Percentiles rank a stretch among this genome's conserved stretches.
Evolutionary conservation across 768 basidiomycete species (phyloP).

Genomic region (Pisolithus albus): DNA sequence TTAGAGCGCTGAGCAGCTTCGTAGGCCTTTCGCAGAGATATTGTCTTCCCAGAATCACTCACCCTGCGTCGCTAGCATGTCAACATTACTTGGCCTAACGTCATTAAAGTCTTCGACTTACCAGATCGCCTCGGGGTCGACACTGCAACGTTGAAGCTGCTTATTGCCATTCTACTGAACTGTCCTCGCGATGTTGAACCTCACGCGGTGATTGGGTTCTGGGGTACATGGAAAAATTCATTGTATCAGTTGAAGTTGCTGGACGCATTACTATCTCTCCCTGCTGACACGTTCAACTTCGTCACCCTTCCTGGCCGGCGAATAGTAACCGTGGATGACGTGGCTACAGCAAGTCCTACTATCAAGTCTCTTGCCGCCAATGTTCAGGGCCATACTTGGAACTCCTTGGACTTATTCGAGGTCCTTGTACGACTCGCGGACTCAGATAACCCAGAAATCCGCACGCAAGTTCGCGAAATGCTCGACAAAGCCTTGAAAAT

Average conservation of each 20-base stretch:
- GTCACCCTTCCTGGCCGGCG: slow-evolving; percentile 77
- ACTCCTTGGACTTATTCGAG: slow-evolving; percentile 85
- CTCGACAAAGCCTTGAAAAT: slow-evolving; percentile 90
- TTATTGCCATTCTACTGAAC: slow-evolving; percentile 82
- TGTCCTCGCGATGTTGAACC: slow-evolving; percentile 69
- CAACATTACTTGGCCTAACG: slow-evolving; percentile 69
- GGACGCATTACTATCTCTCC: slow-evolving; percentile 81
- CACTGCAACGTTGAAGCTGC: slow-evolving; percentile 80
- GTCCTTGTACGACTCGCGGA: slow-evolving; percentile 77
- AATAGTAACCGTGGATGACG: slow-evolving; percentile 86
- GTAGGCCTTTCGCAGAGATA: slow-evolving; percentile 38
- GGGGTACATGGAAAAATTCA: slow-evolving; percentile 80
- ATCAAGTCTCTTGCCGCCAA: slow-evolving; percentile 87
- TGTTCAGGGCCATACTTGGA: slow-evolving; percentile 92
- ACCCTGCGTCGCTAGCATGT: slow-evolving; percentile 41
- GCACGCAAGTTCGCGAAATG: slow-evolving; percentile 79
- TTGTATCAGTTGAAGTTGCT: slow-evolving; percentile 81
- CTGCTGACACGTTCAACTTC: slow-evolving; percentile 89
- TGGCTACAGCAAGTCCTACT: slow-evolving; percentile 77
- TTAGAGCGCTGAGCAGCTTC: slow-evolving; percentile 65
- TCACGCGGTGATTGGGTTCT: slow-evolving; percentile 81
- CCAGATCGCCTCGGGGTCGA: slow-evolving; percentile 80
- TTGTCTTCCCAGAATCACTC: slow-evolving; percentile 1
- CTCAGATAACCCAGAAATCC: slow-evolving; percentile 63
- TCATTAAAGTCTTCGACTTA: slow-evolving; percentile 83